phyloP scores from a whole-genome alignment of 2,329 filamentous ascomycete genomes.

The Sclerotinia trifoliorum region DNA sequence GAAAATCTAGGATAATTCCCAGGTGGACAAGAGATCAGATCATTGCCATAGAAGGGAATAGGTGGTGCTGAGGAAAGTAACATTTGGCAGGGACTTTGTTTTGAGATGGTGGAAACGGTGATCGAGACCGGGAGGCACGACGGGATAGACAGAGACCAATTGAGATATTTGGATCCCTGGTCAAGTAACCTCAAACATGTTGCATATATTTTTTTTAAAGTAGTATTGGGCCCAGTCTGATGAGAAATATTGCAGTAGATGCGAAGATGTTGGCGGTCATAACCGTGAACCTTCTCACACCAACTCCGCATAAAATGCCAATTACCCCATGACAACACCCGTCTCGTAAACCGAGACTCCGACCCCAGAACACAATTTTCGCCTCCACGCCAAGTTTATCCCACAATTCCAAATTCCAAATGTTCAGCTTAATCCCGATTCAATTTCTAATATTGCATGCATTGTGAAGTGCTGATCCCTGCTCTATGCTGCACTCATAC shows the following conservation, averaged over 20 bases:
- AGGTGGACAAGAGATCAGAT: not conserved
- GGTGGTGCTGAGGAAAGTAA: not conserved
- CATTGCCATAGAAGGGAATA: not conserved
- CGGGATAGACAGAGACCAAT: not conserved
- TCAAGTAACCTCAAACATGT: not conserved
- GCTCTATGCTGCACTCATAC: slow-evolving; percentile 1
- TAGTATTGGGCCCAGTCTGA: slow-evolving; percentile 1
- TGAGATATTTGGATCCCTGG: not conserved
- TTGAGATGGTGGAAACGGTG: not conserved
- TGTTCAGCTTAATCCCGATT: not conserved
- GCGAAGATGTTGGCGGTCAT: not conserved
- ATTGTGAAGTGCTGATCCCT: not conserved
- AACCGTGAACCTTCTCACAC: not conserved
- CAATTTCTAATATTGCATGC: not conserved
- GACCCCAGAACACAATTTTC: not conserved
- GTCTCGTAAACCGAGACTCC: slow-evolving; percentile 8
- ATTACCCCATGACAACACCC: not conserved
- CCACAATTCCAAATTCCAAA: not conserved
- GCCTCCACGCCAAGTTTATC: slow-evolving; percentile 4
- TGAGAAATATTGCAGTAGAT: not conserved
- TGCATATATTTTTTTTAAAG: not conserved
- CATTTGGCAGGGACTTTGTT: not conserved
- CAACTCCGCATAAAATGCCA: not conserved
- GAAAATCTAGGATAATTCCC: not conserved
- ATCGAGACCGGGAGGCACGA: not conserved